Evolutionary conservation across 352 stramenopile species (phyloP).

Genomic region (Labyrinthula sp.): DNA sequence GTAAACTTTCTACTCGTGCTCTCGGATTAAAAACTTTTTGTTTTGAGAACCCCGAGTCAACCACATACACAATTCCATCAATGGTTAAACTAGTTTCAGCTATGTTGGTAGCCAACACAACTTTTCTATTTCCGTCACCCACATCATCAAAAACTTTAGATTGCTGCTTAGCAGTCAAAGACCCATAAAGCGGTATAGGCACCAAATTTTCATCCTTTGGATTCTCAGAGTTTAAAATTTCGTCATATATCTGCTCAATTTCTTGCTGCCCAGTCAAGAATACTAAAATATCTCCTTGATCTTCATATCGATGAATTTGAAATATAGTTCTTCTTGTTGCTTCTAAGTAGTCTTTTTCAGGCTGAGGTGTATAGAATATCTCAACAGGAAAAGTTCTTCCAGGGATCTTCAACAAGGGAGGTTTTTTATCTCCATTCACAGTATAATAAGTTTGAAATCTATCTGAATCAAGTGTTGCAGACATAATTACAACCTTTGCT

Average conservation of each 20-base stretch:
- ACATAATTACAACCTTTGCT: constrained; percentile 96
- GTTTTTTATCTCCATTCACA: too few species aligned
- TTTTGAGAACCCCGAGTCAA: constrained; percentile 97
- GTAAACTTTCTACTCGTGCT: constrained; percentile 88
- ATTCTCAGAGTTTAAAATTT: constrained; percentile 50
- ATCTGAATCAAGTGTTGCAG: constrained; percentile 84
- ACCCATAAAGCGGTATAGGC: constrained; percentile 69
- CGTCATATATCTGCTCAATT: constrained; percentile 75
- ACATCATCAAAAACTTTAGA: constrained; percentile 73
- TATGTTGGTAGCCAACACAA: constrained; percentile 97
- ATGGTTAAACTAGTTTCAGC: constrained; percentile 99
- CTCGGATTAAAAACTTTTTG: constrained; percentile 98
- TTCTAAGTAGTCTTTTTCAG: constrained; percentile 93
- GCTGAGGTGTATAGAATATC: constrained; percentile 87
- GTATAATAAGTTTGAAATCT: constrained; percentile 88
- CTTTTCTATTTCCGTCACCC: constrained; percentile 50
- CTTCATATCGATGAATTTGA: constrained; percentile 92
- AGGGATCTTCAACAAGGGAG: constrained; percentile 73
- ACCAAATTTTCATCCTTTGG: constrained; percentile 44
- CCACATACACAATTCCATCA: constrained; percentile 96
- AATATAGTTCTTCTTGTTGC: constrained; percentile 43
- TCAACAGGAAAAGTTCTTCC: constrained; percentile 91
- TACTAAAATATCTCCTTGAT: constrained; percentile 86
- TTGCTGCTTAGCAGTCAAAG: constrained; percentile 67
- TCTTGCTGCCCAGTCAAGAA: constrained; percentile 96